Evolutionary conservation across 805 yeast genomes (phyloP).

Genomic region (Barnettozyma pratensis): DNA sequence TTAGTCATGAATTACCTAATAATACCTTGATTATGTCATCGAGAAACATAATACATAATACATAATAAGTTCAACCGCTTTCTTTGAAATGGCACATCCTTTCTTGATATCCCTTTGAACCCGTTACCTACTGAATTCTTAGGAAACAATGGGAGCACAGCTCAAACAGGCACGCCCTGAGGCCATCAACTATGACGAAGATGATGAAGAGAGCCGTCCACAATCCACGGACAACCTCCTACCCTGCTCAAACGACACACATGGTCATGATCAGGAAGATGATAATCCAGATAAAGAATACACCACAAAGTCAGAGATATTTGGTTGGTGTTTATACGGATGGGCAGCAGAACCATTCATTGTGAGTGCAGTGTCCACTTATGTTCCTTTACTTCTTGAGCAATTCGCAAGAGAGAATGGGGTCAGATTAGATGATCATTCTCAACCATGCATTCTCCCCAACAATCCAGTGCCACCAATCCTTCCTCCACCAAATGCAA

Average conservation of each 20-base stretch:
- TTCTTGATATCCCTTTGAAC: too few relatives aligned
- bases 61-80: too few relatives aligned
- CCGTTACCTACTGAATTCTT: too few relatives aligned
- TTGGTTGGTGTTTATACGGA: constrained; percentile 66
- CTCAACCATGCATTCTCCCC: constrained; percentile 44
- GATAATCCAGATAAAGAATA: constrained; percentile 10
- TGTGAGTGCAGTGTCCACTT: constrained; percentile 75
- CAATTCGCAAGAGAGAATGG: constrained; percentile 72
- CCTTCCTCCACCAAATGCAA: constrained; percentile 27
- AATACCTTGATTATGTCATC: too few relatives aligned
- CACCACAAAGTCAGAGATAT: constrained; percentile 39
- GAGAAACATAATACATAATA: too few relatives aligned
- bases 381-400: constrained; percentile 66
- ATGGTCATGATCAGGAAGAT: background rate
- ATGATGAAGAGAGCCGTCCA: background rate
- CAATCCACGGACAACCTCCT: constrained; percentile 1
- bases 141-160: background rate
- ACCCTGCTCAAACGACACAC: background rate
- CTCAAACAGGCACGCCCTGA: background rate
- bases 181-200: constrained; percentile 4
- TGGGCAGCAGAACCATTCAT: constrained; percentile 81
- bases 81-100: background rate
- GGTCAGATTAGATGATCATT: constrained; percentile 53
- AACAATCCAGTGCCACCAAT: constrained; percentile 29
- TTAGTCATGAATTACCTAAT: too few relatives aligned